phyloP scores from a whole-genome alignment of 2,329 filamentous ascomycete species.

The Tricladium varicosporioides region DNA sequence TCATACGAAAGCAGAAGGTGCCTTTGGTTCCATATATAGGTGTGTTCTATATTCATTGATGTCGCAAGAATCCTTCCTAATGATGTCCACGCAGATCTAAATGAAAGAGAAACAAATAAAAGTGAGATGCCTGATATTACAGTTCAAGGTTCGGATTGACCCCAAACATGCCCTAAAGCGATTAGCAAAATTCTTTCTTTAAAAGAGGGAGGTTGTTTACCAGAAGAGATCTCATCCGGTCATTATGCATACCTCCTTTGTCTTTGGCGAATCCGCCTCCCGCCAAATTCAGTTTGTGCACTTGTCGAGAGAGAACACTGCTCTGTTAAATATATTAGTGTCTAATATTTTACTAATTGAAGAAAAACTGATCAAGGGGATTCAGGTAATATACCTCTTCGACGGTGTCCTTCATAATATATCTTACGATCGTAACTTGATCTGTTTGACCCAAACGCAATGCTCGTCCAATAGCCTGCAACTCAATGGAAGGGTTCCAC shows the following conservation, averaged over 20 bases:
- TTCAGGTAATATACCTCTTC: slow-evolving; percentile 3
- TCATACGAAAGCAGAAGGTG: too few relatives aligned
- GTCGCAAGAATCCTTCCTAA: too few relatives aligned
- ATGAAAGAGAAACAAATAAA: too few relatives aligned
- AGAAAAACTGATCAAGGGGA: not conserved
- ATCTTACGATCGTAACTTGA: slow-evolving; percentile 8
- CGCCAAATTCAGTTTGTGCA: not conserved
- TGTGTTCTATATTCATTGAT: too few relatives aligned
- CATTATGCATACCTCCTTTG: not conserved
- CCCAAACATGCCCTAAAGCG: not conserved
- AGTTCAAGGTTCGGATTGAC: not conserved
- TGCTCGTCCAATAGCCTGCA: slow-evolving; percentile 11
- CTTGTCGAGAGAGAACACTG: not conserved
- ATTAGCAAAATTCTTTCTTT: not conserved
- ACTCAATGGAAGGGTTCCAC: slow-evolving; percentile 13
- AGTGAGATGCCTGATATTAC: too few relatives aligned
- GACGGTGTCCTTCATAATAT: slow-evolving; percentile 11
- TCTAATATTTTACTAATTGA: not conserved
- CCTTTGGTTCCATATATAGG: too few relatives aligned
- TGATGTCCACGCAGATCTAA: too few relatives aligned
- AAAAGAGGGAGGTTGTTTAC: not conserved
- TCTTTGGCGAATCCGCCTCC: not conserved
- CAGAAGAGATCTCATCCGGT: not conserved
- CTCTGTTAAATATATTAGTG: not conserved
- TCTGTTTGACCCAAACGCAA: slow-evolving; percentile 9